These are phyloP conservation scores for Fraxinus sp. DNA, from an alignment of 305 asterid genomes.

Conservation along the genomic window DNA sequence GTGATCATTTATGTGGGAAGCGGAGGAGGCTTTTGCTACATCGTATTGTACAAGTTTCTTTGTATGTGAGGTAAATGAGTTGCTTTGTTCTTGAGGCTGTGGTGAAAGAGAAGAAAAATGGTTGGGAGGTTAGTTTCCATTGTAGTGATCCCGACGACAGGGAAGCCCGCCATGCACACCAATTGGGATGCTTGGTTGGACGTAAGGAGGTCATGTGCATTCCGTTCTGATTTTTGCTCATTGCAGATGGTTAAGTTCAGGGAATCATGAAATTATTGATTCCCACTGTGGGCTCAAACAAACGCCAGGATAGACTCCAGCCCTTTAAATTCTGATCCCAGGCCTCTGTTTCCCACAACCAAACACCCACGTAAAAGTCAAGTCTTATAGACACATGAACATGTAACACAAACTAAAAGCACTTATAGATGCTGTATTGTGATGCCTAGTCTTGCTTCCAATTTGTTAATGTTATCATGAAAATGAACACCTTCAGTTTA, in stretches of 20 bases:
- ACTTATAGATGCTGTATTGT: neutral
- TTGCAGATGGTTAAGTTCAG: neutral
- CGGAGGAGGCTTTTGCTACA: neutral
- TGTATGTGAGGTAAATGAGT: neutral
- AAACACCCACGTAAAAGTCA: neutral
- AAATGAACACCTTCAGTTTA: neutral
- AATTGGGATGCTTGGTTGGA: neutral
- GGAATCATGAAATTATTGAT: neutral
- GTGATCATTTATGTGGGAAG: neutral
- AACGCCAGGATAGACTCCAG: neutral
- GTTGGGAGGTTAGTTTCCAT: neutral
- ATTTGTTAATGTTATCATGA: neutral
- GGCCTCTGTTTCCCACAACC: neutral
- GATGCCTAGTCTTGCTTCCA: neutral
- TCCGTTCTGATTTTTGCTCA: neutral
- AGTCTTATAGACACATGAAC: neutral
- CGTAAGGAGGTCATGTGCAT: neutral
- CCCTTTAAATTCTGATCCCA: neutral
- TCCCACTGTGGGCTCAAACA: neutral
- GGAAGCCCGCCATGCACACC: neutral
- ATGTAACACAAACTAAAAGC: neutral
- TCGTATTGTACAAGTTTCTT: neutral
- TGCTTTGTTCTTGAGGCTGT: neutral
- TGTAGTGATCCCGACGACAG: neutral
- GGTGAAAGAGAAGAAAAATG: neutral